Base-by-base conservation (phyloP, 2,329 filamentous ascomycete species). In the Basipetospora chlamydospora region DNA sequence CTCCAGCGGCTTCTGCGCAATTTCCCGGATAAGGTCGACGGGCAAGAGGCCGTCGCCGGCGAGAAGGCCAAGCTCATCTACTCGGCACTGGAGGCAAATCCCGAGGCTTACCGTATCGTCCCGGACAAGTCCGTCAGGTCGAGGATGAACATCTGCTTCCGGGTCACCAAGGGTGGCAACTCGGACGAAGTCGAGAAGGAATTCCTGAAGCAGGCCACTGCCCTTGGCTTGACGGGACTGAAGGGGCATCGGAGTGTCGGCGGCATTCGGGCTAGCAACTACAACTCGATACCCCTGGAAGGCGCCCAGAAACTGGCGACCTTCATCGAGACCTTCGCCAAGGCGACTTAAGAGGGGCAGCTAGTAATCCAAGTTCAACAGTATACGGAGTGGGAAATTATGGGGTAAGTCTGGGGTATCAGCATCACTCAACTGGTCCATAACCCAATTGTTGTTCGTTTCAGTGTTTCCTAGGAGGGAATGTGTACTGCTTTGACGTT, bases 141-240 rank as follows among this genome's bases (percentile, higher is more conserved):
- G 47, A 67, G 85, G 38, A 94, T 96, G 81, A 96, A 96, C 59
- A 82, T 96, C 40, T 95, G 86, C 66, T 95, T 95, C 67, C 67
- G 86, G 12, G 69, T 93, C 13, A 64, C 47, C 44, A 65, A 63
- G 54, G 55, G 64, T 33, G 70, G 67, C 30, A 73, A 77, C 28
- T 62, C 75, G 40, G 74, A 77, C 35, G 76, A 70, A 10, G 69
- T 77, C 16, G 87, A 96, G 56, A 83, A 85, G 57, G 67, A 66
- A 1, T 96, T 96, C 60, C 56, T 96, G 31, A 70, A 77, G 41
- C 74, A 80, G 33, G 79, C 77, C 1, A 73, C 79, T 41, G 70
- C 71, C 41, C 65, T 64, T 37, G 75, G 80, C 0, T 62, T 95
- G 17, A 73, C 77, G 18, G 88, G 86, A 1, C 63, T 95, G 29